Base-by-base conservation (phyloP, 140 eudicot genomes). In the Flaveria floridana region DNA sequence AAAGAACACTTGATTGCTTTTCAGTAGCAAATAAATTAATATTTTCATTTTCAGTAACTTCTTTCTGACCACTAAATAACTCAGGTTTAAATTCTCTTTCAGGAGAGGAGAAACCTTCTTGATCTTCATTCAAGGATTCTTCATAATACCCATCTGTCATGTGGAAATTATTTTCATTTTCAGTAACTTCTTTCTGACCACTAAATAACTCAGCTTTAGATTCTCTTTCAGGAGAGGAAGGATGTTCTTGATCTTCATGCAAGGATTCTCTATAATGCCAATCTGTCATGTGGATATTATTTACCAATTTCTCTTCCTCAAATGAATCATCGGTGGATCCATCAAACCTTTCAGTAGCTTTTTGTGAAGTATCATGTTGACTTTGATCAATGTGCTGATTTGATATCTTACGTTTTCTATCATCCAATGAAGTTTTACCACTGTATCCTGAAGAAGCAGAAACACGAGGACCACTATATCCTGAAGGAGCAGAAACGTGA, bases 261-360 rank as follows among this genome's bases (percentile, higher is more conserved):
- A 68, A 41, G 28, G 72, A 72, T 34, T 81, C 77, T 52, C 52
- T 84, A 37, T 78, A 67, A 84, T 79, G 52, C 30, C 51, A 71
- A 55, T 77, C 80, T 55, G 55, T 81, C 74, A 50, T 76, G 65
- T 50, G 80, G 52, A 77, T 16, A 72, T 58, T 55, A 56, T 77
- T 81, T 61, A 48, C 78, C 46, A 71, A 48, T 10, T 50, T 62
- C 23, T 66, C 87, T 63, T 85, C 80, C 75, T 79, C 80, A 57
- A 71, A 19, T 30, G 80, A 76, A 80, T 78, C 82, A 72, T 82
- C 75, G 70, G 78, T 68, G 18, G 87, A 71, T 37, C 76, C 77
- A 20, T 48, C 15, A 48, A 30, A 70, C 66, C 70, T 70, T 39
- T 62, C 84, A 53, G 55, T 62, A 55, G 71, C 70, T 76, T 78